Base-by-base conservation (phyloP, 1,284 basidiomycete species). In the Flammula alnicola region DNA sequence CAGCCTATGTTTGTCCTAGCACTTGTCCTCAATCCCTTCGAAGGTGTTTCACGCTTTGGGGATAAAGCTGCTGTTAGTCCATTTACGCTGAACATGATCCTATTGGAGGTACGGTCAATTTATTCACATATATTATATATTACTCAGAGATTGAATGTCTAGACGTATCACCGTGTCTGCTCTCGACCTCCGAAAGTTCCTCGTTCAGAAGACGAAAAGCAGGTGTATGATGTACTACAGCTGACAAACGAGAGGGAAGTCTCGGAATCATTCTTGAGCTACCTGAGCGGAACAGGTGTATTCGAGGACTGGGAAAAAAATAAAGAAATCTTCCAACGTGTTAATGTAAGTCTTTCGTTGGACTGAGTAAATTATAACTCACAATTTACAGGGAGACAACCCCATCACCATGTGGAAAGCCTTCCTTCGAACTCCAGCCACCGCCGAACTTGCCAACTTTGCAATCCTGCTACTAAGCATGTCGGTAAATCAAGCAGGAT, bases 1-100 rank as follows among this genome's bases (percentile, higher is more conserved):
- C 61, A 62, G 43, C 57, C 53, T 0, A 53, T 64, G 32, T 64
- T 60, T 39, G 20, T 62, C 4, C 39, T 61, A 4, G 54, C 58
- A 7, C 51, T 64, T 7, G 53, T 67, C 3, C 53, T 64, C 3
- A 62, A 63, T 39, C 61, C 55, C 6, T 65, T 49, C 17, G 54
- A 65, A 35, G 47, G 51, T 12, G 11, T 65, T 41, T 51, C 48
- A n/a, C 48, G 47, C 16, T 67, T 65, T 51, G 60, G 66, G 2
- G 57, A 58, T 16, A 51, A 56, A 19, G 61, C 63, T n/a, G 50
- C 44, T 5, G 25, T 63, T 17, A 61, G 50, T 47, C 52, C 30
- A 1, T 58, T 66, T 25, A 61, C 52, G 8, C 51, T 56, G 17
- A 55, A 62, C 22, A 55, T 49, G 1, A 23, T 64, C 7, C 20